Evolutionary conservation across 106 monocot species (phyloP), one percentile per base, ranked within the genome.

Genomic region (Hemerocallis citrina): DNA sequence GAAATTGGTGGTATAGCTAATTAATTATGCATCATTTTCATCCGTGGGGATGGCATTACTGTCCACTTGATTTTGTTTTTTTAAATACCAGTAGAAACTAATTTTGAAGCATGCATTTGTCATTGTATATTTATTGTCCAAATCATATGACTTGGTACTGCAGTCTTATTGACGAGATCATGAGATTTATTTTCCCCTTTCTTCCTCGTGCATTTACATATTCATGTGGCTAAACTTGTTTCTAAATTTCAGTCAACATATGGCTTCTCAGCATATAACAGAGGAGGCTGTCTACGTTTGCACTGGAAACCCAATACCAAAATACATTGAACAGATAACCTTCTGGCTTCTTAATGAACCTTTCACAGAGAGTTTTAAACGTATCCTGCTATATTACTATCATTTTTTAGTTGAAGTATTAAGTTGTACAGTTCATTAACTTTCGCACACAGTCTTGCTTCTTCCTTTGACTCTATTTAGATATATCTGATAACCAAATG

Each of bases 221-320:
- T 54, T 12, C 14, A 31, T 52, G 15, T 52, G 54, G 14, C 31
- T 32, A 16, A 54, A 54, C 31, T 54, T 54, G 5, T 32, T 59
- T 54, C 7, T 31, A 32, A 31, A 9, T 54, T 6, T 54, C 81
- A 98, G 96, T 88, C 96, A 55, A 92, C 96, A 98, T 65, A 98
- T 98, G 96, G 96, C 96, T 60, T 91, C 84, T 35, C 78, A 79
- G 43, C 76, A 73, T 70, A 63, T 98, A 43, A 84, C 81, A 51
- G 96, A 92, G 68, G 91, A 88, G 80, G 87, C 91, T 64, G 85
- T 98, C 57, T 98, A 98, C 65, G 77, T 98, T 39, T 98, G 96
- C 76, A 98, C 96, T 55, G 96, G 96, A 68, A 98, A 98, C 67
- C 96, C 96, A 63, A 72, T 98, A 72, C 91, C 96, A 12, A 91